Evolutionary conservation across 768 basidiomycete genomes (phyloP), one percentile per base, ranked within the genome.

Genomic region (Serpula lacrymans): DNA sequence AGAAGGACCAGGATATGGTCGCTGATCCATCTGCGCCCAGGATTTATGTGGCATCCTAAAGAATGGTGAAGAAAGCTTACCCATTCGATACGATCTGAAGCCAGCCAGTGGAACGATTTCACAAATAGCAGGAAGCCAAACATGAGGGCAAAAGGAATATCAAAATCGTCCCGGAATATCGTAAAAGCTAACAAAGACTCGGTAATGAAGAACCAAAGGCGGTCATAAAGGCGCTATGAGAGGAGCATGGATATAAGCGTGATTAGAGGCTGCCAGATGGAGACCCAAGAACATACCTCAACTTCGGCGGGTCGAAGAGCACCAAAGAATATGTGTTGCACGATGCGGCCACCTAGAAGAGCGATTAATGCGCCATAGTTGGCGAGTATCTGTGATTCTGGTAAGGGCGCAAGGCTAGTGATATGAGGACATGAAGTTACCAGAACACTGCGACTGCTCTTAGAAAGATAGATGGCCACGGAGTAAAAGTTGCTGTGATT

Each of bases 31-130:
- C 95, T 99, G 36, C 5, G n/a, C n/a, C 37, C 29, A 41, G 52
- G 3, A 46, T 2, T 24, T 2, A 4, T 33, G 6, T 39, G 23
- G 29, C 27, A n/a, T 33, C 35, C 50, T 25, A 46, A 48, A 45
- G 11, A 30, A 16, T 14, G 16, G 35, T 14, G 13, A 17, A 26
- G 5, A 1, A 39, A 23, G n/a, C 78, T 52, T 46, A 95, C 95
- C 79, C 90, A 94, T 78, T 99, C 96, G 38, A 99, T 88, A 35
- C 96, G 80, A 62, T 98, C 96, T 5, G 82, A 78, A 42, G 94
- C 80, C 23, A 99, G 76, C 96, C 96, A 99, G 59, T 99, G 96
- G 65, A 98, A 98, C 33, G 91, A 93, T 59, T 97, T 98, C 50
- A 96, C 76, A 50, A 96, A 95, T 12, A 97, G 77, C 9, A 99